Base-by-base conservation (phyloP, 352 stramenopile species). In the Globisporangium uncinulatum region DNA sequence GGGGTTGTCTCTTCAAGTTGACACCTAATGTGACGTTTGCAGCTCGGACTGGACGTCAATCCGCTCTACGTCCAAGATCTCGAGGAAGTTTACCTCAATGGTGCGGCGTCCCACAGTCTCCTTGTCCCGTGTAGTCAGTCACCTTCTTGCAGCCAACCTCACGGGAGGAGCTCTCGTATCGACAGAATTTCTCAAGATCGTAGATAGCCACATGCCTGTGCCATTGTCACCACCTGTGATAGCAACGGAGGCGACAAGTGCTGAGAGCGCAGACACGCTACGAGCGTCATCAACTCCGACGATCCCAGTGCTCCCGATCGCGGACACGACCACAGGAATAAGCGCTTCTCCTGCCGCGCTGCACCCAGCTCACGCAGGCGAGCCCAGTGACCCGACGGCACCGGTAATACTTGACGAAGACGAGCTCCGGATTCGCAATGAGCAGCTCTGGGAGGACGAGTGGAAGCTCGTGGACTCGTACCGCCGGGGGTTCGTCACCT, bases 151-250 rank as follows among this genome's bases (percentile, higher is more conserved):
- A 13, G 34, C 10, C 34, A 6, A 13, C 10, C 2, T 39, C 34
- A 39, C 10, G 7, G 5, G 2, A 36, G 34, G 34, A 39, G 34
- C 34, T 39, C 7, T 39, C 34, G 34, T 39, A 13, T 13, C 34
- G 34, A 15, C 50, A 88, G 79, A 89, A 56, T 86, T 87, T 46
- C 70, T 89, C 48, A 87, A 89, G 60, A 87, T 89, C 59, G 71
- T 87, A 10, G 79, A 87, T 39, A 83, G 67, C 42, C 73, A 89
- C 51, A 64, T 84, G 15, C 58, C 57, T n/a, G 49, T n/a, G 46
- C 29, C 41, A 21, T 8, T n/a, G 17, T 1, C 41, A 46, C 17
- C 41, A 20, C 41, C 49, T n/a, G 17, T 52, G 39, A 34, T 34
- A 6, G 3, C 55, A 47, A 54, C 42, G 21, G 60, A 49, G 14